phyloP scores from a whole-genome alignment of 2,329 filamentous ascomycete genomes.

The Zymoseptoria tritici region DNA sequence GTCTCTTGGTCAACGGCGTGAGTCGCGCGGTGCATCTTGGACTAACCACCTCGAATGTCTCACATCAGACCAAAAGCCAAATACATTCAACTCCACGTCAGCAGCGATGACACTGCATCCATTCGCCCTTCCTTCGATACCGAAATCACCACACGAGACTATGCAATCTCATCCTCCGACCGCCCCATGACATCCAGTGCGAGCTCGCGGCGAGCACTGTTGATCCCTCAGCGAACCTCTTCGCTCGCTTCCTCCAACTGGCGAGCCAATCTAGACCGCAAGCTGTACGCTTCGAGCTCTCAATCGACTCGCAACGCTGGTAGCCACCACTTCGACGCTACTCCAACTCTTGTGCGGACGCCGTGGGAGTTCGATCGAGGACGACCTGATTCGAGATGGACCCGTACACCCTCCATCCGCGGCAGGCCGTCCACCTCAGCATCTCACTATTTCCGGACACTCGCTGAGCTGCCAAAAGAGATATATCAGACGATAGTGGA shows the following conservation, averaged over 20 bases:
- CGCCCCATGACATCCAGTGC: neutral
- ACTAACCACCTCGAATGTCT: neutral
- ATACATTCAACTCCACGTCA: constrained; percentile 20
- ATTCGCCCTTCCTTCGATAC: constrained; percentile 3
- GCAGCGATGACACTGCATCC: constrained; percentile 16
- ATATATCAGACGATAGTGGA: constrained; percentile 50
- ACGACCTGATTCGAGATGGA: constrained; percentile 11
- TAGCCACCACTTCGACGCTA: constrained; percentile 7
- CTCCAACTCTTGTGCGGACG: constrained; percentile 26
- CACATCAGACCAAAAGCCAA: constrained; percentile 16
- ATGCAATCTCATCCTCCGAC: neutral
- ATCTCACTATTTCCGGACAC: constrained; percentile 1
- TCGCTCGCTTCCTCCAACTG: constrained; percentile 4
- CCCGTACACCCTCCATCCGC: constrained; percentile 3
- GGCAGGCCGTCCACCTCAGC: constrained; percentile 1
- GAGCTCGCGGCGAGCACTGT: constrained; percentile 1
- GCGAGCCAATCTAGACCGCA: neutral
- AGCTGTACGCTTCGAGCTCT: neutral
- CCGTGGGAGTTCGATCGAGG: constrained; percentile 33
- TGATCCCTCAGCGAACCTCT: constrained; percentile 14
- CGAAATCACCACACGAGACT: constrained; percentile 6
- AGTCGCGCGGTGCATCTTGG: neutral
- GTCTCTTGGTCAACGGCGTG: neutral
- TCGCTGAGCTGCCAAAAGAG: constrained; percentile 42
- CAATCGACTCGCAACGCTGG: neutral